Conservation (phyloP, 2,329 filamentous ascomycete species). For the Colletotrichum simmondsii region DNA sequence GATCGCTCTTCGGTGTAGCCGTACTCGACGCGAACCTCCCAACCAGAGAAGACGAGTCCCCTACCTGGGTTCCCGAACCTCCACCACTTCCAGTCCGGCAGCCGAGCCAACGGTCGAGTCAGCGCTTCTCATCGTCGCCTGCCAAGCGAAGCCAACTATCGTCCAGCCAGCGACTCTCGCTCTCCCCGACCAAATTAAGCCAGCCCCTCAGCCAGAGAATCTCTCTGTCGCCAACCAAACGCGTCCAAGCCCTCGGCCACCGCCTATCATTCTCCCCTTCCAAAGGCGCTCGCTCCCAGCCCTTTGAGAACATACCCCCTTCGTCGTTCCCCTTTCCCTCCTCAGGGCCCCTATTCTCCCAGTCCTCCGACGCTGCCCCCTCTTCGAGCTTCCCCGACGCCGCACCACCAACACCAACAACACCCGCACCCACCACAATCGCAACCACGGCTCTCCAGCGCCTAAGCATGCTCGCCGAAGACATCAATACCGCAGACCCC, state of each 20-base stretch:
- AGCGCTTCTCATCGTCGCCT: conserved; percentile 17
- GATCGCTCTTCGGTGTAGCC: conserved; percentile 27
- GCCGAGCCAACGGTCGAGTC: conserved; percentile 14
- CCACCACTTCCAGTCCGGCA: background rate
- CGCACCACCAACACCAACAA: background rate
- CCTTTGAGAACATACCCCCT: background rate
- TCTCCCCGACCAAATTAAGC: conserved; percentile 25
- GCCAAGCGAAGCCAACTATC: conserved; percentile 12
- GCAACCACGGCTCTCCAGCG: conserved; percentile 30
- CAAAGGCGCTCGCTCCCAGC: conserved; percentile 6
- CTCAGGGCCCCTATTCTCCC: background rate
- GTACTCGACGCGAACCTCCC: conserved; percentile 30
- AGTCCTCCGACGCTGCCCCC: background rate
- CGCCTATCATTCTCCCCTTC: conserved; percentile 17
- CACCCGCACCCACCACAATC: background rate
- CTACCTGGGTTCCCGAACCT: conserved; percentile 28
- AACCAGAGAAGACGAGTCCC: background rate
- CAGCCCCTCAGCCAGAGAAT: conserved; percentile 8
- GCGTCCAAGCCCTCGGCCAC: conserved; percentile 1
- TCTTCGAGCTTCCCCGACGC: background rate
- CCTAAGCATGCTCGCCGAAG: conserved; percentile 32
- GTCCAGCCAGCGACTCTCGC: conserved; percentile 7
- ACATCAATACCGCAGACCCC: background rate
- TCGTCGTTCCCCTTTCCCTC: conserved; percentile 4
- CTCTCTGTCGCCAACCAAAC: conserved; percentile 20